A percentile compares a stretch with the other conserved stretches of the same genome.
These are phyloP conservation scores for Wickerhamomyces tratensis DNA, from an alignment of 805 yeast species.

Conservation along the genomic window DNA sequence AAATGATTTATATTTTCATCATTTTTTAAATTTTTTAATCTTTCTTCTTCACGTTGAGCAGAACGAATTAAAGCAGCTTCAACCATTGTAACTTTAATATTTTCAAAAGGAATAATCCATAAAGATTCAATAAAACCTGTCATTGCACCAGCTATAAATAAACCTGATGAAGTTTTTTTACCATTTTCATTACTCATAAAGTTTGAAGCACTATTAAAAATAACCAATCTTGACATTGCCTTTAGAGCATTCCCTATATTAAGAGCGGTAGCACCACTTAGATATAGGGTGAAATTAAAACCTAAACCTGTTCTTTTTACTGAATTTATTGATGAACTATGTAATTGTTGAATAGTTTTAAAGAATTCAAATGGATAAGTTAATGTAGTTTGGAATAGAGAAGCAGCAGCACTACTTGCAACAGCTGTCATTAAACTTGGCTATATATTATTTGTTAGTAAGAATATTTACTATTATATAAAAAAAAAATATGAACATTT, in stretches of 20 bases:
- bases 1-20: slow-evolving; percentile 14
- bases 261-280: slow-evolving; percentile 64
- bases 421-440: slow-evolving; percentile 46
- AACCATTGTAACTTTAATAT: slow-evolving; percentile 70
- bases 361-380: slow-evolving; percentile 67
- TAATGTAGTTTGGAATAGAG: slow-evolving; percentile 49
- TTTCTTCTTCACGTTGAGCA: slow-evolving; percentile 9
- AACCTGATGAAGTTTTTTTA: slow-evolving; percentile 67
- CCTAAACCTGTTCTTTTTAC: slow-evolving; percentile 12
- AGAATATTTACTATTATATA: not conserved
- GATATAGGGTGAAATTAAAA: slow-evolving; percentile 25
- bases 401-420: slow-evolving; percentile 53
- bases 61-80: slow-evolving; percentile 43
- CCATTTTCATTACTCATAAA: slow-evolving; percentile 51
- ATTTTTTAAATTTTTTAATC: slow-evolving; percentile 10
- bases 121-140: slow-evolving; percentile 79
- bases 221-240: slow-evolving; percentile 61
- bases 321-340: slow-evolving; percentile 28
- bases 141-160: slow-evolving; percentile 75
- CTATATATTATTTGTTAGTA: slow-evolving; percentile 3
- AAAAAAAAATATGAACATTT: too few species aligned
- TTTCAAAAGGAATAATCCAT: slow-evolving; percentile 86
- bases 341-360: slow-evolving; percentile 56
- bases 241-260: slow-evolving; percentile 68
- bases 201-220: slow-evolving; percentile 67